Percentiles rank a stretch among this genome's conserved stretches.
Conservation (phyloP, 2,329 filamentous ascomycete genomes). For the Penicillium aurantiogriseum region DNA sequence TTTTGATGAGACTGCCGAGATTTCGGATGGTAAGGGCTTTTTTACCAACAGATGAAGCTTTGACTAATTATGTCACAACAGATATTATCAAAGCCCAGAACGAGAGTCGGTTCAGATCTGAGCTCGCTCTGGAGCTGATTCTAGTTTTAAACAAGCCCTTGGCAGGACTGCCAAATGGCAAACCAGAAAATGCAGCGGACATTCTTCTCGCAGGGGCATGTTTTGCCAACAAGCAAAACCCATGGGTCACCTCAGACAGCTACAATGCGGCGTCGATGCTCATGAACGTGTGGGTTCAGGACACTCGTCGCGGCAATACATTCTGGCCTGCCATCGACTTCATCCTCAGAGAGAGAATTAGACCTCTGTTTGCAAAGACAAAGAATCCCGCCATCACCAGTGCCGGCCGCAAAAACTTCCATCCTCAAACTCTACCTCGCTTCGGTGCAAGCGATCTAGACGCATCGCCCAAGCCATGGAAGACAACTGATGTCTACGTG, state of each 20-base stretch:
- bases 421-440: slow-evolving; percentile 37
- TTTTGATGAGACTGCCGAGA: slow-evolving; percentile 28
- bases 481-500: slow-evolving; percentile 36
- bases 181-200: slow-evolving; percentile 22
- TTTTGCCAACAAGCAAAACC: slow-evolving; percentile 33
- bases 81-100: slow-evolving; percentile 24
- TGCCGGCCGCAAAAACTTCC: slow-evolving; percentile 45
- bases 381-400: slow-evolving; percentile 44
- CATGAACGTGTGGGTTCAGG: slow-evolving; percentile 1
- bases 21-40: slow-evolving; percentile 13
- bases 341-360: slow-evolving; percentile 35
- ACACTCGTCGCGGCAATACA: neutral
- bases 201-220: slow-evolving; percentile 35
- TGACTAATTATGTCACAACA: neutral
- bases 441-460: slow-evolving; percentile 40
- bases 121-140: slow-evolving; percentile 31
- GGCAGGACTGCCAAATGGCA: slow-evolving; percentile 16
- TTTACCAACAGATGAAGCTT: neutral
- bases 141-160: slow-evolving; percentile 10
- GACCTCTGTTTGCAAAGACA: slow-evolving; percentile 43
- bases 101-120: slow-evolving; percentile 26
- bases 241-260: slow-evolving; percentile 36
- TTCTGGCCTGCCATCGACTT: slow-evolving; percentile 21
- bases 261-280: slow-evolving; percentile 9
- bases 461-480: slow-evolving; percentile 42